Evolutionary conservation across 768 basidiomycete species (phyloP).

Genomic region (Kwoniella sp.): DNA sequence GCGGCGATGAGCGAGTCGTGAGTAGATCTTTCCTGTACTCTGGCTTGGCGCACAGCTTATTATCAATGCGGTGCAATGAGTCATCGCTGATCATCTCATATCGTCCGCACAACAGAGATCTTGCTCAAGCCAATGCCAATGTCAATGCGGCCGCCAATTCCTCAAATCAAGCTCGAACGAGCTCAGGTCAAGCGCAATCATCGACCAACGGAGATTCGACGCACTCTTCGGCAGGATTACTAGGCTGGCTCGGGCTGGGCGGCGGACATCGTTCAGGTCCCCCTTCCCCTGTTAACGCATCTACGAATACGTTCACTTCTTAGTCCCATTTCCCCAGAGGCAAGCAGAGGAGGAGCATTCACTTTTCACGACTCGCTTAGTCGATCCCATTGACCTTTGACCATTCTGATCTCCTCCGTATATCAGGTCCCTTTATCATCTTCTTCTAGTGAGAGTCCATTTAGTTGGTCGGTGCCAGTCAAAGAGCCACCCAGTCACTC

Average conservation of each 20-base stretch:
- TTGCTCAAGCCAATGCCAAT: neutral
- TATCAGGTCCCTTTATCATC: too few relatives aligned
- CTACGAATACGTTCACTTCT: too few relatives aligned
- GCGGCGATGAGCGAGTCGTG: constrained; percentile 60
- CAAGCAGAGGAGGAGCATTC: too few relatives aligned
- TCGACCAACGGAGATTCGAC: neutral
- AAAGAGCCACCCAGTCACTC: too few relatives aligned
- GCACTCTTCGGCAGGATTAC: neutral
- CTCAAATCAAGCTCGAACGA: neutral
- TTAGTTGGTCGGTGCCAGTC: too few relatives aligned
- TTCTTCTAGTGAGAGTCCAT: too few relatives aligned
- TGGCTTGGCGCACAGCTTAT: neutral
- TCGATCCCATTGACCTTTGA: too few relatives aligned
- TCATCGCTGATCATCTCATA: neutral
- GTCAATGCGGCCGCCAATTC: neutral
- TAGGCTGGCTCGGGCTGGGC: neutral
- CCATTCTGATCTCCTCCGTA: too few relatives aligned
- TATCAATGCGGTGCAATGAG: too few relatives aligned
- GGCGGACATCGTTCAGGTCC: neutral
- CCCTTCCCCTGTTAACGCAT: neutral
- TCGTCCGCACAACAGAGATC: neutral
- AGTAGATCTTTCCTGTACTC: neutral
- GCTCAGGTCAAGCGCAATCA: neutral
- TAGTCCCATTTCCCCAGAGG: too few relatives aligned
- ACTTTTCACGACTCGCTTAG: too few relatives aligned